Evolutionary conservation across 139 green algal species (phyloP).

Genomic region (Pedinophyceae sp.): DNA sequence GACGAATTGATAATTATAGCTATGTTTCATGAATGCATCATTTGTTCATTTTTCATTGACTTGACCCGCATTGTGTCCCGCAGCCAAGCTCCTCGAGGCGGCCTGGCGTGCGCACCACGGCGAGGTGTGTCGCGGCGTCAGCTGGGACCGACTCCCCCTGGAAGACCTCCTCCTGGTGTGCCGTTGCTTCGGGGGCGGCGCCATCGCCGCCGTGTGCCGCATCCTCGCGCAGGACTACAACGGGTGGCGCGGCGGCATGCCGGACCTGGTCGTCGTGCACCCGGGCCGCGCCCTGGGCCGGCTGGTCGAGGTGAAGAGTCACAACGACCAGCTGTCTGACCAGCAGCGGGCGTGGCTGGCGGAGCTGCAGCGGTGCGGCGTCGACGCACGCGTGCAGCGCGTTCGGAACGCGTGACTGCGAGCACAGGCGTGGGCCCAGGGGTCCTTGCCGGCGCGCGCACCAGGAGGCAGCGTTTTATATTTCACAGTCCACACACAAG

Average conservation of each 20-base stretch:
- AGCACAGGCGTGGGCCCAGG: no score
- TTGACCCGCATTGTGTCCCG: no score
- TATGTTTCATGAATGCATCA: no score
- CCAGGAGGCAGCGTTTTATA: no score
- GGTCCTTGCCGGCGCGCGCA: no score
- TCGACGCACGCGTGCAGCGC: no score
- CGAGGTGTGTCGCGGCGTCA: conserved; percentile 33
- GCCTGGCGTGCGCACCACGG: conserved; percentile 33
- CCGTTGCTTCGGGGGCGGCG: conserved; percentile 44
- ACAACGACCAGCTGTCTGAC: conserved; percentile 54
- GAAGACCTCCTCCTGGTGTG: conserved; percentile 44
- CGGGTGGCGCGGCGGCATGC: conserved; percentile 51
- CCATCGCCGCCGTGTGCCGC: conserved; percentile 48
- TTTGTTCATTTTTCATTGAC: no score
- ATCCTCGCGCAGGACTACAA: conserved; percentile 56
- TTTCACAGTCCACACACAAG: no score
- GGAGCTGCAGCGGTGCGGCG: no score
- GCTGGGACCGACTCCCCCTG: conserved; percentile 46
- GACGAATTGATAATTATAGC: no score
- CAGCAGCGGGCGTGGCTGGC: conserved; percentile 61
- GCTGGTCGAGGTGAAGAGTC: conserved; percentile 50
- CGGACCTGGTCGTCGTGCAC: conserved; percentile 75
- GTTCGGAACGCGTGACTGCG: no score
- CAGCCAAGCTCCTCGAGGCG: conserved; percentile 17
- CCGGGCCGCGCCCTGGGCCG: neutral